Conservation (phyloP, 371 early-diverging fungal genomes). For the Syncephalastrum racemosum region DNA sequence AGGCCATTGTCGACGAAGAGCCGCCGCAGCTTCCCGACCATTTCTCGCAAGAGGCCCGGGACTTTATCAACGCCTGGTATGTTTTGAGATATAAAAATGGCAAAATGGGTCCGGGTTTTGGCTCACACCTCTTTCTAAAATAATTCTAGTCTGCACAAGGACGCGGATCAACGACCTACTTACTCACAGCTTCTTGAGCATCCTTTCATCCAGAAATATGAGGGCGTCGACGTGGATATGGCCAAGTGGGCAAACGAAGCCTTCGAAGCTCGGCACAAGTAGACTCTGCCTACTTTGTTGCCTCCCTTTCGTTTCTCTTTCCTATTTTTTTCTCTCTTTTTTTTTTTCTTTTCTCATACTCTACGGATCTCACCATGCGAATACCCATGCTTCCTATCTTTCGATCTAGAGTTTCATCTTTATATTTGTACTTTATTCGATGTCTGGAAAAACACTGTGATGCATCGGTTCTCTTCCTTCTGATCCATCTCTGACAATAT, state of each 20-base stretch:
- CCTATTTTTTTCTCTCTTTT: too few species aligned
- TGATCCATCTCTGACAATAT: too few species aligned
- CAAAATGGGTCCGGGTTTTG: neutral
- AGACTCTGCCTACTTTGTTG: too few species aligned
- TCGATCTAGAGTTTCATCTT: too few species aligned
- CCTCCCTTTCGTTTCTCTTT: too few species aligned
- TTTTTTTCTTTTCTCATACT: too few species aligned
- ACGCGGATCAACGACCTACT: constrained; percentile 68
- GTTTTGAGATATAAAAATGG: constrained; percentile 2
- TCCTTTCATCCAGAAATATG: constrained; percentile 68
- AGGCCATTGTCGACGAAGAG: constrained; percentile 81
- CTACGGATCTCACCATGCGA: too few species aligned
- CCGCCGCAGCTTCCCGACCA: constrained; percentile 73
- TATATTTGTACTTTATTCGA: too few species aligned
- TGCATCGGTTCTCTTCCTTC: too few species aligned
- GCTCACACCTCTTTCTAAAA: constrained; percentile 5
- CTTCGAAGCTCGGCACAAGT: constrained; percentile 8
- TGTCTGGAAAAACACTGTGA: too few species aligned
- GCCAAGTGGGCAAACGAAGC: constrained; percentile 70
- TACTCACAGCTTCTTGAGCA: constrained; percentile 73
- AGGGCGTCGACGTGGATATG: constrained; percentile 75
- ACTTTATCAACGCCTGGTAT: constrained; percentile 79
- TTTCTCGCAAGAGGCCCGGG: constrained; percentile 72
- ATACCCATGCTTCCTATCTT: too few species aligned
- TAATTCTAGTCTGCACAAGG: constrained; percentile 67